Conservation (phyloP, 441 rosid genomes). For the Caryocar brasiliense region DNA sequence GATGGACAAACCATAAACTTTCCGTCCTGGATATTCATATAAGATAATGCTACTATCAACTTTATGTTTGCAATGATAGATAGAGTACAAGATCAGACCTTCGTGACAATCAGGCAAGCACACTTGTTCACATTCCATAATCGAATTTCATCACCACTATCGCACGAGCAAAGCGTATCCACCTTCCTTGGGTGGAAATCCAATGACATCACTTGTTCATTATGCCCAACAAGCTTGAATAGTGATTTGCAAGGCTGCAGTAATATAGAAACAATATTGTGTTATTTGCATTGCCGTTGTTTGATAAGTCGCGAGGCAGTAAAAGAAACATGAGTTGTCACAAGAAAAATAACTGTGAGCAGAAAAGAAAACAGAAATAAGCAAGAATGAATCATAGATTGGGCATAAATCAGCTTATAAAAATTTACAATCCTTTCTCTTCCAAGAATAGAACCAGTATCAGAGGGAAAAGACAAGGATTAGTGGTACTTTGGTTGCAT, state of each 20-base stretch:
- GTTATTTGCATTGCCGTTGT: too few relatives aligned
- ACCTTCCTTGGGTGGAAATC: constrained; percentile 33
- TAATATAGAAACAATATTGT: background rate
- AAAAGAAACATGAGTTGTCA: too few relatives aligned
- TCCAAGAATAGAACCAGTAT: background rate
- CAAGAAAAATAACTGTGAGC: too few relatives aligned
- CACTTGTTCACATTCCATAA: constrained; percentile 26
- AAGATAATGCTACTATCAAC: background rate
- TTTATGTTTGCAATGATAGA: background rate
- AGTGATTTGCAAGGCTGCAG: constrained; percentile 23
- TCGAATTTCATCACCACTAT: constrained; percentile 27
- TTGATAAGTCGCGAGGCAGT: too few relatives aligned
- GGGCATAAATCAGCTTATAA: too few relatives aligned
- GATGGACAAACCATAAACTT: too few relatives aligned
- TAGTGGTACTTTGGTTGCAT: constrained; percentile 25
- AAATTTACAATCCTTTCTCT: too few relatives aligned
- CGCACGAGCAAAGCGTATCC: constrained; percentile 33
- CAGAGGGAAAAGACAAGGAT: background rate
- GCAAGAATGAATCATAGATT: too few relatives aligned
- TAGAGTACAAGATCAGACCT: constrained; percentile 25
- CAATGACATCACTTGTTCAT: constrained; percentile 22
- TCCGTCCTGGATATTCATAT: too few relatives aligned
- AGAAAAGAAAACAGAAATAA: background rate
- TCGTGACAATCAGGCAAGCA: constrained; percentile 14
- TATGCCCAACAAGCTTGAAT: constrained; percentile 26